A percentile compares a stretch with the other conserved stretches of the same genome.
Conservation (phyloP, 1,284 basidiomycete genomes). For the Sutorius eximius region DNA sequence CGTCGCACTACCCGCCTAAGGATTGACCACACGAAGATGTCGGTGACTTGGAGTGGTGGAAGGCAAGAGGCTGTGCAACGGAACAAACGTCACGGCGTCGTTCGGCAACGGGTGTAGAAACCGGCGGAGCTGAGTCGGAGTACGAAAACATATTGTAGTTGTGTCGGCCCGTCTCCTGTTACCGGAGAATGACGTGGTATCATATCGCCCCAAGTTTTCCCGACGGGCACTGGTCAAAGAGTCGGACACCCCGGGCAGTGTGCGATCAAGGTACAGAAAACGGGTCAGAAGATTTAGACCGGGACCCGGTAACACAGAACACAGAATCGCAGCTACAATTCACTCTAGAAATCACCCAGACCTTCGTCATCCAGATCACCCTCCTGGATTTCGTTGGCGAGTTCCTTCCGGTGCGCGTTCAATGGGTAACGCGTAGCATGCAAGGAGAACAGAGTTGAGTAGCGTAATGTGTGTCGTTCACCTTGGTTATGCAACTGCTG, state of each 20-base stretch:
- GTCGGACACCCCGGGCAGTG: conserved; percentile 1
- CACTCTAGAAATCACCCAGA: conserved; percentile 32
- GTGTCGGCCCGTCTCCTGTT: too few relatives aligned
- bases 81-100: not conserved
- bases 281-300: not conserved
- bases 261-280: not conserved
- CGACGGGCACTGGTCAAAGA: not conserved
- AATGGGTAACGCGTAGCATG: conserved; percentile 97
- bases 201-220: too few relatives aligned
- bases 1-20: conserved; percentile 23
- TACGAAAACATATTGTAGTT: too few relatives aligned
- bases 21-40: conserved; percentile 18
- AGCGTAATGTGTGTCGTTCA: too few relatives aligned
- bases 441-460: not conserved
- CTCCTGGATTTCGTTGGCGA: conserved; percentile 88
- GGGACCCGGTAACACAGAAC: not conserved
- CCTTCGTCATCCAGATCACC: conserved; percentile 77
- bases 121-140: too few relatives aligned
- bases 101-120: too few relatives aligned
- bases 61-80: not conserved
- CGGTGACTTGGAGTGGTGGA: not conserved
- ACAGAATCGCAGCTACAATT: not conserved
- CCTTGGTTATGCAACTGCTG: too few relatives aligned
- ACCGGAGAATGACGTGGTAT: too few relatives aligned
- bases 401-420: conserved; percentile 93